These are phyloP conservation scores for Zelonia costaricensis DNA, from an alignment of 208 protist species.

Conservation along the genomic window DNA sequence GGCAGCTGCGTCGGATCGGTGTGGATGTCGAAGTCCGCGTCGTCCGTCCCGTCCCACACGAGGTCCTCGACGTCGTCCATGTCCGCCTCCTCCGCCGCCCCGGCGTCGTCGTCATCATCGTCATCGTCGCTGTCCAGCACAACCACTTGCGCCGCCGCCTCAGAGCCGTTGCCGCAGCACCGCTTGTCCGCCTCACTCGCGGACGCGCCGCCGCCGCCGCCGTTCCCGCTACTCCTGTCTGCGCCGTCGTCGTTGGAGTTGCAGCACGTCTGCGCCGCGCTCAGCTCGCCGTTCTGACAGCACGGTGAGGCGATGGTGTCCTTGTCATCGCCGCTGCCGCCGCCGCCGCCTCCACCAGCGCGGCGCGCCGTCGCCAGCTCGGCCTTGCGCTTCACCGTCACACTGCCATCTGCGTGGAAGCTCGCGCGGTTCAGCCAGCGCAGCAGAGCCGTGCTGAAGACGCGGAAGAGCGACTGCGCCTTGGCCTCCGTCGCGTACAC, in stretches of 20 bases:
- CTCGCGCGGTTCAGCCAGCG: constrained; percentile 62
- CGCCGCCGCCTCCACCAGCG: background rate
- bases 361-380: background rate
- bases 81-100: constrained; percentile 23
- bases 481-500: constrained; percentile 79
- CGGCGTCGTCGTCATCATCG: constrained; percentile 28
- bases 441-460: constrained; percentile 58
- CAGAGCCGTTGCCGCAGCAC: too few species aligned
- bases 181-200: too few species aligned
- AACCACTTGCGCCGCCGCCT: too few species aligned
- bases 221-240: too few species aligned
- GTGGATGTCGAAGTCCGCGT: constrained; percentile 24
- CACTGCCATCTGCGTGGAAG: constrained; percentile 47
- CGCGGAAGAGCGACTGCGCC: constrained; percentile 47
- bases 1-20: constrained; percentile 37
- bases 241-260: too few species aligned
- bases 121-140: constrained; percentile 23
- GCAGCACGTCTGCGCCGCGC: too few species aligned
- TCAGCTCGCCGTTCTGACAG: too few species aligned
- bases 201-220: too few species aligned
- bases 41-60: constrained; percentile 48
- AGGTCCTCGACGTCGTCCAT: constrained; percentile 77
- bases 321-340: background rate
- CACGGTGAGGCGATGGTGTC: background rate
- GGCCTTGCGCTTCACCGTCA: constrained; percentile 27